Conservation (phyloP, 257 asterid species). For the Primulina huaijiensis region DNA sequence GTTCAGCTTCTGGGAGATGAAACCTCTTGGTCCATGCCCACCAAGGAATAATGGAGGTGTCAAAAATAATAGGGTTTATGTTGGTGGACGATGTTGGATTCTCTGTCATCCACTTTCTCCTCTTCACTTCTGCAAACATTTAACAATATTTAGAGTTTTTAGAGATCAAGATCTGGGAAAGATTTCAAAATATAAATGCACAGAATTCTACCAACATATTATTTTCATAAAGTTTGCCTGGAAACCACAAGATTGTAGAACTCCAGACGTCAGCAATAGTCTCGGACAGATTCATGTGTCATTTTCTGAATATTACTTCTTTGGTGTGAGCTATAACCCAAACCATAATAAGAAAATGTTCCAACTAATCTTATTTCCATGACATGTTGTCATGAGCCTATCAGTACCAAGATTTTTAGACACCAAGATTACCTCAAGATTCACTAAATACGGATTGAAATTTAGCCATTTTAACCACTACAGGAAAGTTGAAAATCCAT, state of each 20-base stretch:
- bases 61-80: slow-evolving; percentile 67
- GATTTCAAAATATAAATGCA: neutral
- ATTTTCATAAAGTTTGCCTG: neutral
- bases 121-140: slow-evolving; percentile 71
- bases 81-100: slow-evolving; percentile 82
- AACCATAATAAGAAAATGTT: too few relatives aligned
- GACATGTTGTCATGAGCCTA: neutral
- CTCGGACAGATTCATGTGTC: too few relatives aligned
- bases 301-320: too few relatives aligned
- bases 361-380: too few relatives aligned
- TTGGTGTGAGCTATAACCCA: too few relatives aligned
- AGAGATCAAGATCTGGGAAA: neutral
- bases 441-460: neutral
- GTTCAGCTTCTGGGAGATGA: slow-evolving; percentile 98
- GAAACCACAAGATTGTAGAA: neutral
- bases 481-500: neutral
- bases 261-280: too few relatives aligned
- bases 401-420: neutral
- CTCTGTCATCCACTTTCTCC: slow-evolving; percentile 86
- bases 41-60: slow-evolving; percentile 91
- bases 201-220: neutral
- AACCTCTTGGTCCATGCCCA: slow-evolving; percentile 97
- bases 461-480: neutral
- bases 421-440: neutral
- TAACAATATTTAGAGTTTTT: neutral